Evolutionary conservation across 495 filamentous ascomycete genomes (phyloP).

Genomic region (Friedmanniomyces simplex): DNA sequence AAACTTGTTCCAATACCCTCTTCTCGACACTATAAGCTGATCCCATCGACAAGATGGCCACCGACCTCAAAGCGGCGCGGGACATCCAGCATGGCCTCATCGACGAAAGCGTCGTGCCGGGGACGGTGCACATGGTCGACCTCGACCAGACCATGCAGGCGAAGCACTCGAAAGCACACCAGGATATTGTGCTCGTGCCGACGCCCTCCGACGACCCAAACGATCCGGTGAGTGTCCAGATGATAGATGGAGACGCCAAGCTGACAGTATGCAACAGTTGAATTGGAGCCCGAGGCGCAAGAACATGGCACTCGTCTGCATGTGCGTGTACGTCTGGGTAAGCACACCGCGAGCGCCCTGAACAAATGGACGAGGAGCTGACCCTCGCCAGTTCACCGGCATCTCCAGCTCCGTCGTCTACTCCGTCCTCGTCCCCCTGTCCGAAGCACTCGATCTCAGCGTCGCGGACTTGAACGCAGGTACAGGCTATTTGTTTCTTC

Average conservation of each 20-base stretch:
- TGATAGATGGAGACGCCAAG: not conserved
- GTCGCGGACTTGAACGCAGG: slow-evolving; percentile 12
- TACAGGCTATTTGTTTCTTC: slow-evolving; percentile 9
- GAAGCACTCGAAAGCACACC: slow-evolving; percentile 8
- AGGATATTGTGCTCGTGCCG: slow-evolving; percentile 6
- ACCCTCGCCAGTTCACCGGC: slow-evolving; percentile 1
- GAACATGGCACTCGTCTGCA: slow-evolving; percentile 4
- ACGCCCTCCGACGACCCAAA: slow-evolving; percentile 10
- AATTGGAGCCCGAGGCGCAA: slow-evolving; percentile 12
- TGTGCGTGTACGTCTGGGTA: slow-evolving; percentile 14
- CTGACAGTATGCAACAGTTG: not conserved
- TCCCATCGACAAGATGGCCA: not conserved
- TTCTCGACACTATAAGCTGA: not conserved
- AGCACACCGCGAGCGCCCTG: not conserved
- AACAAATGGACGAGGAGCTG: not conserved
- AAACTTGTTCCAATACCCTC: not conserved
- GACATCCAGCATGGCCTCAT: slow-evolving; percentile 10
- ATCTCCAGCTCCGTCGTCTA: slow-evolving; percentile 11
- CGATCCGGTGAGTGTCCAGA: not conserved
- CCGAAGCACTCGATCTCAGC: slow-evolving; percentile 6
- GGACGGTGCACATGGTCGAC: slow-evolving; percentile 15
- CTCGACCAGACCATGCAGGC: slow-evolving; percentile 3
- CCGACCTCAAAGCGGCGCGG: not conserved
- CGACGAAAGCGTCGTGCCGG: slow-evolving; percentile 11
- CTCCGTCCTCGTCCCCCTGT: slow-evolving; percentile 10